Evolutionary conservation across 2,329 filamentous ascomycete genomes (phyloP).

Genomic region (Fonsecaea monophora): DNA sequence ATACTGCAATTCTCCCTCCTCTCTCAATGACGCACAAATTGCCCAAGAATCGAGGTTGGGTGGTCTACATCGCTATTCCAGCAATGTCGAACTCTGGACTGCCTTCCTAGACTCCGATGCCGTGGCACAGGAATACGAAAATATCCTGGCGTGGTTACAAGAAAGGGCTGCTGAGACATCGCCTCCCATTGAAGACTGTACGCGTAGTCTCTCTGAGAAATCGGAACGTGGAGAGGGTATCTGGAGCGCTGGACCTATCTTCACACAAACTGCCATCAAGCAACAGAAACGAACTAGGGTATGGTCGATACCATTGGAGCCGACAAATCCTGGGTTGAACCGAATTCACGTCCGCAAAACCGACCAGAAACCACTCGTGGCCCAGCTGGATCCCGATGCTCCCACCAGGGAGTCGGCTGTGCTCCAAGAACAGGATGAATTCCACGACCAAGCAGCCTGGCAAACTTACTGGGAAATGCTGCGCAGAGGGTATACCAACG

Average conservation of each 20-base stretch:
- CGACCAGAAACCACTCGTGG: slow-evolving; percentile 68
- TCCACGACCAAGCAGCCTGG: slow-evolving; percentile 90
- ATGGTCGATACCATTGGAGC: slow-evolving; percentile 70
- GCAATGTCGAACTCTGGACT: slow-evolving; percentile 70
- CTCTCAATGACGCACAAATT: slow-evolving; percentile 49
- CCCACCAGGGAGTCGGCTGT: slow-evolving; percentile 77
- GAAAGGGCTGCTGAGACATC: slow-evolving; percentile 74
- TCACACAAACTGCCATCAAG: slow-evolving; percentile 90
- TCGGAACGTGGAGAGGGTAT: slow-evolving; percentile 77
- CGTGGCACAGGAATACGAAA: slow-evolving; percentile 76
- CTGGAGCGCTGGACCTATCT: slow-evolving; percentile 88
- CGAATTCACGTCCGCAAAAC: slow-evolving; percentile 62
- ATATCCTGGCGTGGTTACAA: slow-evolving; percentile 80
- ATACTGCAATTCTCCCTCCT: slow-evolving; percentile 70
- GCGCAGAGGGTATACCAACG: slow-evolving; percentile 76
- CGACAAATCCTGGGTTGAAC: slow-evolving; percentile 59
- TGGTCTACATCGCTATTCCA: slow-evolving; percentile 62
- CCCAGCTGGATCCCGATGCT: slow-evolving; percentile 91
- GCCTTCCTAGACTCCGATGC: slow-evolving; percentile 77
- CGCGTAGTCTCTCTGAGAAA: slow-evolving; percentile 75
- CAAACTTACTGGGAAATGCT: slow-evolving; percentile 93
- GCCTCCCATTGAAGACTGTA: slow-evolving; percentile 74
- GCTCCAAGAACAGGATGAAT: slow-evolving; percentile 82
- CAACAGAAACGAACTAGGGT: slow-evolving; percentile 80
- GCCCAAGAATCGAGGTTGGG: slow-evolving; percentile 51